Evolutionary conservation across 169 alveolate genomes (phyloP).

Genomic region (Babesia sp.): DNA sequence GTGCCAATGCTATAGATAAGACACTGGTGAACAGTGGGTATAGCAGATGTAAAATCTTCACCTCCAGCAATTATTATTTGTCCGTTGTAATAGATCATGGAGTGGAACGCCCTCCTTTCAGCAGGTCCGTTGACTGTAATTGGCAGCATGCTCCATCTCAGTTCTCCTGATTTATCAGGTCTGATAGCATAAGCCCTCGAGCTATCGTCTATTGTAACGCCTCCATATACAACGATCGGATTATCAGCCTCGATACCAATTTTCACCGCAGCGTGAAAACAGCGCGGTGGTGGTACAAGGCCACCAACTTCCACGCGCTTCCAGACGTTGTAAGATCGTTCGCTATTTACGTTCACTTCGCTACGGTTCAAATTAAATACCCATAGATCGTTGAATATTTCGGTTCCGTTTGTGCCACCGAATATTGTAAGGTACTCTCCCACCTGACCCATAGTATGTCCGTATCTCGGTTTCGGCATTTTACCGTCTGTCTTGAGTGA

Average conservation of each 20-base stretch:
- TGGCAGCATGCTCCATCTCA: conserved; percentile 59
- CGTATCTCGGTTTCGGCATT: conserved; percentile 41
- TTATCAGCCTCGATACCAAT: conserved; percentile 40
- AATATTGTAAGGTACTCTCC: conserved; percentile 39
- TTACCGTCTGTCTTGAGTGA: conserved; percentile 21
- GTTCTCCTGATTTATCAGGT: not conserved
- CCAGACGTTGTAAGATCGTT: conserved; percentile 28
- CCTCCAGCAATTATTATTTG: conserved; percentile 59
- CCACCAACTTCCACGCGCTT: conserved; percentile 21
- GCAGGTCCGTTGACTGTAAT: conserved; percentile 36
- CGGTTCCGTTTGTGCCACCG: conserved; percentile 54
- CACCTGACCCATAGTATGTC: conserved; percentile 61
- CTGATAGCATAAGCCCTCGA: conserved; percentile 40
- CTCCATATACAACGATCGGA: conserved; percentile 65
- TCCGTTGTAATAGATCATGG: conserved; percentile 44
- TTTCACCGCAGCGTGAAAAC: conserved; percentile 53
- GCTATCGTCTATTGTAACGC: conserved; percentile 6
- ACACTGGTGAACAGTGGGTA: conserved; percentile 17
- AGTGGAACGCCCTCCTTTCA: conserved; percentile 58
- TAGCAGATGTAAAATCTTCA: conserved; percentile 23
- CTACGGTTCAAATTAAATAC: conserved; percentile 33
- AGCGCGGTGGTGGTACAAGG: conserved; percentile 55
- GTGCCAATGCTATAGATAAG: conserved; percentile 26
- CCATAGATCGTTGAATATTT: conserved; percentile 58
- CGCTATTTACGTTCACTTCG: not conserved